Percentiles rank a stretch among this genome's conserved stretches.
phyloP scores from a whole-genome alignment of 345 rosid species.

The Carallia brachiata region DNA sequence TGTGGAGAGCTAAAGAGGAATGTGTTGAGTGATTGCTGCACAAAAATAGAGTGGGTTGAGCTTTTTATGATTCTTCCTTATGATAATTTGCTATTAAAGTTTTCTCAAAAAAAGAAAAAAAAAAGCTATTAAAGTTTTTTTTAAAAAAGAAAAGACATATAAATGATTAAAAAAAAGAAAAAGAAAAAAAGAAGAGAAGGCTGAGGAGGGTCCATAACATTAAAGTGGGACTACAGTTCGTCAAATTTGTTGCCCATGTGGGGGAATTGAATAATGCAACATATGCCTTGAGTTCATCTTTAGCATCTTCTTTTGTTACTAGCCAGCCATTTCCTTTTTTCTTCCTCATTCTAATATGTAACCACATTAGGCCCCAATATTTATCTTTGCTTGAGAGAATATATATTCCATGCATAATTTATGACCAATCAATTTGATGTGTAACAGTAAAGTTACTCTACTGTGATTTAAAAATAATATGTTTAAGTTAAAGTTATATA shows the following conservation, averaged over 20 bases:
- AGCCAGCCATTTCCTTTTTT: too few relatives aligned
- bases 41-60: conserved; percentile 16
- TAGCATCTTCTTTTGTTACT: too few relatives aligned
- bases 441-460: not conserved
- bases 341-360: not conserved
- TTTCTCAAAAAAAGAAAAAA: not conserved
- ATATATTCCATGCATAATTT: not conserved
- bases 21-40: conserved; percentile 24
- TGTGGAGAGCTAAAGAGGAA: conserved; percentile 20
- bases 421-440: not conserved
- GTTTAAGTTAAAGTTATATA: too few relatives aligned
- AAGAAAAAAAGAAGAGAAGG: conserved; percentile 21
- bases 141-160: not conserved
- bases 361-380: not conserved
- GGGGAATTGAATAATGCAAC: too few relatives aligned
- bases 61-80: conserved; percentile 29
- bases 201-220: too few relatives aligned
- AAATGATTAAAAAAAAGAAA: not conserved
- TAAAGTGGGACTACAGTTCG: too few relatives aligned
- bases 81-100: conserved; percentile 8
- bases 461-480: too few relatives aligned
- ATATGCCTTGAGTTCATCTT: too few relatives aligned
- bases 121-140: not conserved
- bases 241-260: too few relatives aligned
- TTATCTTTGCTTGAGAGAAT: not conserved